phyloP scores from a whole-genome alignment of 2,329 filamentous ascomycete species.

The Phoma herbarum region DNA sequence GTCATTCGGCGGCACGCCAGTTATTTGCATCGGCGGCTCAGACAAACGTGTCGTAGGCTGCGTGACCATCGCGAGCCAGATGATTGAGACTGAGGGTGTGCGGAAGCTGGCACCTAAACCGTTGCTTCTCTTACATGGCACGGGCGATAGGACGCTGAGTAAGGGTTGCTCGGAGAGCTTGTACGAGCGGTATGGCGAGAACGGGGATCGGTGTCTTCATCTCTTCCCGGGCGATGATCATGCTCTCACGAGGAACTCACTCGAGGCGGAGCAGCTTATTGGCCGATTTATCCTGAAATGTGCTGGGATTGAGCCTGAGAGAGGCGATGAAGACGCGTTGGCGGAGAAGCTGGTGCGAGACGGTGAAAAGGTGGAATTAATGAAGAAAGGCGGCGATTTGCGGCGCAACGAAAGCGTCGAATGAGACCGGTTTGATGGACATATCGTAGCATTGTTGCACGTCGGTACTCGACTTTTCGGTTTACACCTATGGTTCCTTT shows the following conservation, averaged over 20 bases:
- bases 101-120: not conserved
- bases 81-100: not conserved
- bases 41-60: not conserved
- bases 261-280: slow-evolving; percentile 51
- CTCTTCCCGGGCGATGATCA: slow-evolving; percentile 56
- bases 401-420: slow-evolving; percentile 1
- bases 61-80: slow-evolving; percentile 5
- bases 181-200: slow-evolving; percentile 49
- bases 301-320: slow-evolving; percentile 35
- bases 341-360: slow-evolving; percentile 1
- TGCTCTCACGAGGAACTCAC: slow-evolving; percentile 51
- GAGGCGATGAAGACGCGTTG: not conserved
- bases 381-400: not conserved
- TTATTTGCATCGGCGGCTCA: not conserved
- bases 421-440: not conserved
- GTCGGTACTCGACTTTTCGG: not conserved
- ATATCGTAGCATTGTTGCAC: not conserved
- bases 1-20: not conserved
- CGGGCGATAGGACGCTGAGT: slow-evolving; percentile 49
- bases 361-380: not conserved
- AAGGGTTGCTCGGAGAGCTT: slow-evolving; percentile 48
- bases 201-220: slow-evolving; percentile 45
- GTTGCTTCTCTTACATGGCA: slow-evolving; percentile 44
- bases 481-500: not conserved
- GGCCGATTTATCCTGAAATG: slow-evolving; percentile 52